Evolutionary conservation across 345 rosid species (phyloP), one percentile per base, ranked within the genome.

Genomic region (Brassica cretica): DNA sequence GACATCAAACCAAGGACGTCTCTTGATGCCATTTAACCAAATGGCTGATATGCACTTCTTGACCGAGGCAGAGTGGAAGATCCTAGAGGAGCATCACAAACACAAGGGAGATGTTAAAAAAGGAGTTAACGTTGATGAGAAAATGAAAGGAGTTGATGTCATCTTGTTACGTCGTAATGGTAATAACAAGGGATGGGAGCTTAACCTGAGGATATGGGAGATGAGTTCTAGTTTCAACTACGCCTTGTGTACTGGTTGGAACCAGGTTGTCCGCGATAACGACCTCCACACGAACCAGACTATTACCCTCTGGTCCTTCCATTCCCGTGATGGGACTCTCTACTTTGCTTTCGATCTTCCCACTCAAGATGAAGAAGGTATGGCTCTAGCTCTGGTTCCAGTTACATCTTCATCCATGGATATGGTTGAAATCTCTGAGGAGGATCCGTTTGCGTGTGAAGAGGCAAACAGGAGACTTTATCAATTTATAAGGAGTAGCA

Each of bases 171-270:
- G 5, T 37, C 8, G 19, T 7, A 0, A 0, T 0, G 30, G 37
- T 63, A 0, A 2, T 39, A 37, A 32, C 35, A 32, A 37, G 6
- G 2, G 2, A 0, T 70, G 79, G 62, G 0, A 18, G 2, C 39
- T 33, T 33, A 33, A 33, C 39, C 7, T 33, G 39, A 33, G 70
- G 58, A 63, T 53, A 70, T 76, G 80, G 80, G 15, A 70, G n/a
- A 70, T 70, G 70, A 7, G 1, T 2, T 5, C 7, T 25, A 2
- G 1, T 53, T 4, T 39, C 27, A 24, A 63, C 9, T 77, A 77
- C 58, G 46, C 0, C 44, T 24, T 70, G 8, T 19, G 24, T 24
- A 1, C 46, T 0, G 66, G 80, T 0, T 77, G 80, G 80, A 8
- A 12, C 24, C 1, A 53, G 0, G 30, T 55, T 24, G 2, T 7